Conservation (phyloP, 148 eudicot species). For the Vaccinium vitisidaea region DNA sequence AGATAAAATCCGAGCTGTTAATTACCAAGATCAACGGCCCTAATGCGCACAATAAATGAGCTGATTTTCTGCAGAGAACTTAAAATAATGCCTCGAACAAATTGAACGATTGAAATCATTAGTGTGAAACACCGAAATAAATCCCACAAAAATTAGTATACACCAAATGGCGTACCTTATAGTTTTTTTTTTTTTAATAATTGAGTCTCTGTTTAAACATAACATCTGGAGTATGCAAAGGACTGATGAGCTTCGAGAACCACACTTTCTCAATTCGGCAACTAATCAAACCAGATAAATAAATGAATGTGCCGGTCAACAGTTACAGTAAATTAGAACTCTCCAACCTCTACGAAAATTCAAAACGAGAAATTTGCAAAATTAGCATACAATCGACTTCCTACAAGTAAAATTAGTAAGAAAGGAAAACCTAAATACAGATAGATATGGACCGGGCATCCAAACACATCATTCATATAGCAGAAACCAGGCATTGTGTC, state of each 20-base stretch:
- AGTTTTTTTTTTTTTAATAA: no score
- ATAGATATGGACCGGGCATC: constrained; percentile 55
- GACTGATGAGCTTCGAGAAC: neutral
- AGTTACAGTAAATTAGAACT: constrained; percentile 34
- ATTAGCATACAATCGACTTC: constrained; percentile 42
- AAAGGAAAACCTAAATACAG: constrained; percentile 19
- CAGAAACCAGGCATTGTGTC: constrained; percentile 27
- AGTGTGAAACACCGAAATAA: no score
- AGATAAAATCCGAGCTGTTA: no score
- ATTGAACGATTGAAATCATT: no score
- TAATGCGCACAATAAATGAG: no score
- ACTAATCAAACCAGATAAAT: neutral
- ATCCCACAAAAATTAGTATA: no score
- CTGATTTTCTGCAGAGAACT: no score
- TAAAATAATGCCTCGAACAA: no score
- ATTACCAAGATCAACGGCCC: no score
- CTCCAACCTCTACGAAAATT: constrained; percentile 24
- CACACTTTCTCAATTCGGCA: neutral
- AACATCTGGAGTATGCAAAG: no score
- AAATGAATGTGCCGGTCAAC: constrained; percentile 58
- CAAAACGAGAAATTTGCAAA: constrained; percentile 10
- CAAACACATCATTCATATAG: constrained; percentile 23
- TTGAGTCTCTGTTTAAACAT: no score
- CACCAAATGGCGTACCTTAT: no score
- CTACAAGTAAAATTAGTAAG: constrained; percentile 40